These are phyloP conservation scores for Powellomyces hirtus DNA, from an alignment of 192 early-diverging fungal species.

Conservation along the genomic window DNA sequence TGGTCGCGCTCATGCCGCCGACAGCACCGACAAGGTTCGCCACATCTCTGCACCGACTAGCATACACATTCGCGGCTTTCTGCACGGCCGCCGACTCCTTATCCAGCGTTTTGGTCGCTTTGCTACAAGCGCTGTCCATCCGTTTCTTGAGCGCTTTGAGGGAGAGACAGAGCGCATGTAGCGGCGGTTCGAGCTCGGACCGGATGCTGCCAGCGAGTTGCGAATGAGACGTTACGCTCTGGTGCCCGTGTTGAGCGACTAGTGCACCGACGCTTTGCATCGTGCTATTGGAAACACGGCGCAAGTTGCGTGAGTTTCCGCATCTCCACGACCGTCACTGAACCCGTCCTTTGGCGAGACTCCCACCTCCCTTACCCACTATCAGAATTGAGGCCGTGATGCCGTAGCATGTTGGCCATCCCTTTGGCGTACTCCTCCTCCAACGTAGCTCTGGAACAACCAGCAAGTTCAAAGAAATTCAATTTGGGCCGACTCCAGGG, in stretches of 20 bases:
- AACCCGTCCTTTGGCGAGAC: no score
- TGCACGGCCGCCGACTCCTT: background rate
- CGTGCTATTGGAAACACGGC: no score
- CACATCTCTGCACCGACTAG: background rate
- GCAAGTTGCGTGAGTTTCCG: no score
- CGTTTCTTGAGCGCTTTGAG: background rate
- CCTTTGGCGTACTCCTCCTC: conserved; percentile 6
- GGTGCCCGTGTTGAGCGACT: background rate
- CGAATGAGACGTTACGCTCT: background rate
- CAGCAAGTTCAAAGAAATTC: background rate
- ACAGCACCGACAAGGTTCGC: background rate
- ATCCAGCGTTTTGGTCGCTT: background rate
- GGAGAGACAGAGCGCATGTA: background rate
- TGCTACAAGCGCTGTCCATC: background rate
- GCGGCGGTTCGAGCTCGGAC: background rate
- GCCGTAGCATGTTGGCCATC: background rate
- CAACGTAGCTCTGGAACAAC: background rate
- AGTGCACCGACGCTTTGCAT: background rate
- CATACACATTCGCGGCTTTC: background rate
- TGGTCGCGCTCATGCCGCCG: background rate
- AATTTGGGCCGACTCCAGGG: no score
- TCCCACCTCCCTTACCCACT: background rate
- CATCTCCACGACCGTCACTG: no score
- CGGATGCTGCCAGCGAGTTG: background rate
- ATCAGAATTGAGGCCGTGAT: background rate